Base-by-base conservation (phyloP, 306 rosid genomes). In the Rubus parviflorus region DNA sequence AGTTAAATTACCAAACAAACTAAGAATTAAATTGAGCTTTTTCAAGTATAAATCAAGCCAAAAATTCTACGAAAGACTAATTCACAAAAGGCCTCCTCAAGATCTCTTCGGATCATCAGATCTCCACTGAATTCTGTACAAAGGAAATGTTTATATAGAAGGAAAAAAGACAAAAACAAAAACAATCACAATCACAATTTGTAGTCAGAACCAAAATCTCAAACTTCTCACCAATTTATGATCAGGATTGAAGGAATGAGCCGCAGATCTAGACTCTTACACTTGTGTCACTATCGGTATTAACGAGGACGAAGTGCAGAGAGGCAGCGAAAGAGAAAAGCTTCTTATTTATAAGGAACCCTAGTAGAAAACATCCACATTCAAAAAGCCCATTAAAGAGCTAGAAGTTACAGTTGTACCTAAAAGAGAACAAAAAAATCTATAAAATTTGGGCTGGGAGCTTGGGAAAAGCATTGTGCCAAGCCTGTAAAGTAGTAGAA, bases 171-270 rank as follows among this genome's bases (percentile, higher is more conserved):
- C n/a, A 37, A 8, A 12, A 13, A 6, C 3, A 49, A 15, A 7
- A 14, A 58, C 40, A 23, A 20, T 11, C 15, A 23, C 37, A 23
- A 58, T 58, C 61, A 47, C 62, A 51, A 49, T 4, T 22, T 16
- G 4, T n/a, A 38, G 16, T 71, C 15, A 51, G 20, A 56, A 22
- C 51, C 49, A 73, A 73, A 47, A 45, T 56, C 49, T 72, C 20
- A 23, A 13, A 54, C 11, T 20, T 73, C 76, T 56, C 76, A 73
- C 76, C 76, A 56, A 72, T 58, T 9, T 54, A 54, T 73, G 41
- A 56, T 22, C 13, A 8, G 51, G 49, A 41, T 54, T 35, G 52
- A 72, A 72, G 75, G 64, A 53, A 6, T 72, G 13, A 19, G 49
- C 40, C 4, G 10, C 42, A 52, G 48, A 53, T 20, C 53, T 41